Evolutionary conservation across 768 basidiomycete species (phyloP).

Genomic region (Psilocybe subaeruginosa): DNA sequence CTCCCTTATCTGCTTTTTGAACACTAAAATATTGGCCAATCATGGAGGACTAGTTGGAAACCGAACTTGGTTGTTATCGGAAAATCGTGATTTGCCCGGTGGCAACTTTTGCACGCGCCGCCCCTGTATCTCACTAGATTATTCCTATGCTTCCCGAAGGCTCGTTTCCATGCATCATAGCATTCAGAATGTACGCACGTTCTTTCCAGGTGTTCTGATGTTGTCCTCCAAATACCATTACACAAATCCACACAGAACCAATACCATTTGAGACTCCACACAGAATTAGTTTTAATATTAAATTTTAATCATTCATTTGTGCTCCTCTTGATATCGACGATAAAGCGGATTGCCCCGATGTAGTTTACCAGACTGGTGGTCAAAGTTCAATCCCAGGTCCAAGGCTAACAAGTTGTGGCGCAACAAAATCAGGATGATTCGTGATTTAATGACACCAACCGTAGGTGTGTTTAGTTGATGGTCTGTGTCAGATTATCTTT

Average conservation of each 20-base stretch:
- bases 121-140: not conserved
- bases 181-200: not conserved
- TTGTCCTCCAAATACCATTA: not conserved
- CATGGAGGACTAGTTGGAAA: not conserved
- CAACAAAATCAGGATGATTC: constrained; percentile 2
- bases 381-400: not conserved
- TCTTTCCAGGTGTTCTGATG: not conserved
- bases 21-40: not conserved
- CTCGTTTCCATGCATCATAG: not conserved
- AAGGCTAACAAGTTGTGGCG: not conserved
- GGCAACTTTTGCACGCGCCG: not conserved
- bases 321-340: not conserved
- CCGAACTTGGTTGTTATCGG: not conserved
- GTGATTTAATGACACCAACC: constrained; percentile 1
- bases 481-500: not conserved
- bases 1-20: not conserved
- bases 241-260: not conserved
- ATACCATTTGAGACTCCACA: not conserved
- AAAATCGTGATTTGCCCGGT: not conserved
- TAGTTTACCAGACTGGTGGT: not conserved
- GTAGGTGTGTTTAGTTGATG: constrained; percentile 1
- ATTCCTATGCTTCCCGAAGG: too few species aligned
- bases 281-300: not conserved
- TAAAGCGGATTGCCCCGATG: not conserved
- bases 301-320: not conserved